phyloP scores from a whole-genome alignment of 495 filamentous ascomycete genomes.

The Daldinia caldariorum region DNA sequence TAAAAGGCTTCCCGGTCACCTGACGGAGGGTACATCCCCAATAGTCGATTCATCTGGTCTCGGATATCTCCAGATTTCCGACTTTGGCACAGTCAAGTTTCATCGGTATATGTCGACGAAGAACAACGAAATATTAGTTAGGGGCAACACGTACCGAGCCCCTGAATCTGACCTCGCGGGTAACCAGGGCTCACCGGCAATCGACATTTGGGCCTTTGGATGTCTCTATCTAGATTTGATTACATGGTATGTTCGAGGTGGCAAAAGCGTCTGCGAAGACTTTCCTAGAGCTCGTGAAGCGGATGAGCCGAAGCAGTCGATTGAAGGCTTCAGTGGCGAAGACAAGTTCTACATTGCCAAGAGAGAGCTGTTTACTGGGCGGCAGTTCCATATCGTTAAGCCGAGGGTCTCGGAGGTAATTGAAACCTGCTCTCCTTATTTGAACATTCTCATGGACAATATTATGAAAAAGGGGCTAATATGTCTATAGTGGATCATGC shows the following conservation, averaged over 20 bases:
- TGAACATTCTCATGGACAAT: background rate
- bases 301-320: background rate
- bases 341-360: conserved; percentile 6
- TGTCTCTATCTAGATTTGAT: background rate
- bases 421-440: too few species aligned
- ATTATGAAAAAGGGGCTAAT: background rate
- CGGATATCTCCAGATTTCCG: background rate
- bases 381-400: background rate
- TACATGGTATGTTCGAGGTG: background rate
- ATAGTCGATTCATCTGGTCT: background rate
- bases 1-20: background rate
- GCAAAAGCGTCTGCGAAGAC: background rate
- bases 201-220: background rate
- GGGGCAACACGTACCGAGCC: background rate
- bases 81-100: background rate
- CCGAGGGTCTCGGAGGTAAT: background rate
- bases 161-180: background rate
- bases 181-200: background rate
- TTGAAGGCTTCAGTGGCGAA: background rate
- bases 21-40: background rate
- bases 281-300: background rate
- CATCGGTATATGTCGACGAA: background rate
- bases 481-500: background rate
- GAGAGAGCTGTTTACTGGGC: background rate
- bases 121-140: background rate